Percentiles rank a stretch among this genome's conserved stretches.
Evolutionary conservation across 139 green algal species (phyloP).

Genomic region (Micractinium sp.): DNA sequence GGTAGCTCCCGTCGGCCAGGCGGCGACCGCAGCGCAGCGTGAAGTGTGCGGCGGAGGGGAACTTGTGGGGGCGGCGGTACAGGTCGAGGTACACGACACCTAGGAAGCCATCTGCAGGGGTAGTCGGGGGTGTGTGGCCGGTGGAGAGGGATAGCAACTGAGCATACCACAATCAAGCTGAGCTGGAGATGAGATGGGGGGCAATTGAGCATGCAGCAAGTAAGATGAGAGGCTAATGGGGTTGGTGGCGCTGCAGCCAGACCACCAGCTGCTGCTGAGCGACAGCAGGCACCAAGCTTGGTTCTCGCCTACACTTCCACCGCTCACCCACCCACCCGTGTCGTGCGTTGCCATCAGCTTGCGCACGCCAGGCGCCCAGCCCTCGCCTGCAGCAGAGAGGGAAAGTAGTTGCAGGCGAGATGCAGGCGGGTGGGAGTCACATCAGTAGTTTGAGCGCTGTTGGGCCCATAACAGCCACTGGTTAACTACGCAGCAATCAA

Average conservation of each 20-base stretch:
- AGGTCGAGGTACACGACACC: conserved; percentile 73
- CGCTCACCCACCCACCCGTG: background rate
- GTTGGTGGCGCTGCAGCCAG: too few relatives aligned
- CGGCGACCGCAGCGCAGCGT: conserved; percentile 78
- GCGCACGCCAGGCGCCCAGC: conserved; percentile 68
- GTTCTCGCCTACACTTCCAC: too few relatives aligned
- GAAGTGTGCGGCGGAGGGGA: conserved; percentile 81
- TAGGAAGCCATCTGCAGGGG: conserved; percentile 42
- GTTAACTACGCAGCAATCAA: background rate
- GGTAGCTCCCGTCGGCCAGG: conserved; percentile 46
- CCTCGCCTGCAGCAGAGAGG: conserved; percentile 49
- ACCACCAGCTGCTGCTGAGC: too few relatives aligned
- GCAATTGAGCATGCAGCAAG: too few relatives aligned
- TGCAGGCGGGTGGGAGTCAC: background rate
- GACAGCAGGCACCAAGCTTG: too few relatives aligned
- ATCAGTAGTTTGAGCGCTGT: background rate
- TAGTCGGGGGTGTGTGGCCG: background rate
- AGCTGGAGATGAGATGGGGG: too few relatives aligned
- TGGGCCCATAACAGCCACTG: too few relatives aligned
- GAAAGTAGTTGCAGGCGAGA: background rate
- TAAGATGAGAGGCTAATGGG: too few relatives aligned
- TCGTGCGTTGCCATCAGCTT: conserved; percentile 49
- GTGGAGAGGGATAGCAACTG: background rate
- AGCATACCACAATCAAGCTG: too few relatives aligned
- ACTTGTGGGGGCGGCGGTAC: conserved; percentile 67